Base-by-base conservation (phyloP, 2,329 filamentous ascomycete genomes). In the Colletotrichum agaves region DNA sequence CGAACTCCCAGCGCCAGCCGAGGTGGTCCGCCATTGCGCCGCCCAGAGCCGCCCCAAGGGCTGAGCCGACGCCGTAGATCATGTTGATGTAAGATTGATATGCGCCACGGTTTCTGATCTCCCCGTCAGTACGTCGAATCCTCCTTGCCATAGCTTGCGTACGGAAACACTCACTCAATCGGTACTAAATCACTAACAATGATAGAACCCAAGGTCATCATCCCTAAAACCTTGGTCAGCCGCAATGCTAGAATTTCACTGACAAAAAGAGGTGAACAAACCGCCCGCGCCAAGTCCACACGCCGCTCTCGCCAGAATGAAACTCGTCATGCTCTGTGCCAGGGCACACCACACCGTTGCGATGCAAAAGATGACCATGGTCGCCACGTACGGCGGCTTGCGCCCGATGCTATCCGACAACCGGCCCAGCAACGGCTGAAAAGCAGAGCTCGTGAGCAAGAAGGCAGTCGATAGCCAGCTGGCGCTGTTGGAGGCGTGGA, bases 401-500 rank as follows among this genome's bases (percentile, higher is more conserved):
- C 92, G 83, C 11, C 92, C 92, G 66, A 94, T 79, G 0, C 90
- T 89, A 77, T 95, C 92, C 2, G 91, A 93, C 1, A 94, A 76
- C 2, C 92, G 86, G 3, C 91, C 92, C 70, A 93, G 87, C 1
- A 95, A 80, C 0, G 93, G 92, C 77, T 94, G 90, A 64, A 93
- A 90, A 23, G 90, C 88, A 1, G 92, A 94, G 4, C 88, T 92
- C 0, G 92, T 93, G 41, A 96, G 83, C 39, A 95, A 79, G 71
- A 94, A 95, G 0, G 91, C 88, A 0, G 92, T 95, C 2, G 91
- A 93, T 4, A 95, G 83, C 93, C 93, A 96, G 2, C 92, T 93
- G 3, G 93, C 93, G 52, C 88, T 88, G 76, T 95, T 93, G 35
- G 91, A 92, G 55, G 91, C 87, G 69, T 89, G 82, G 77, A 95